phyloP scores from a whole-genome alignment of 305 asterid species.

The Solanum hybrid region DNA sequence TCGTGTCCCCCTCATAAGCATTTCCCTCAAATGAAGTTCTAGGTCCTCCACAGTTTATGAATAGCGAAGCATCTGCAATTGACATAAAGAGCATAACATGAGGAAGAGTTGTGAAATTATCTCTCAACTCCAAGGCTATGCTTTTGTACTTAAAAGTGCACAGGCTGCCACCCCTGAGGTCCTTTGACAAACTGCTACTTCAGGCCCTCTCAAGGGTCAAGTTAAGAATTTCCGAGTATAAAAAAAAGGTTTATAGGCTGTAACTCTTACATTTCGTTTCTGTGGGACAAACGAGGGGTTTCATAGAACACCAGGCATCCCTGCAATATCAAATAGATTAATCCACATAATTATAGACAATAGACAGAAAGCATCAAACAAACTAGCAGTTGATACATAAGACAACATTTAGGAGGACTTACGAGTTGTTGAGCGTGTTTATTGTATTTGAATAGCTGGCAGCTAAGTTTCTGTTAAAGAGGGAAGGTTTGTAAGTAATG shows the following conservation, averaged over 20 bases:
- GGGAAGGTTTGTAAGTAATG: conserved; percentile 5
- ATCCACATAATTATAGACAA: not conserved
- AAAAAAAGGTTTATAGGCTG: not conserved
- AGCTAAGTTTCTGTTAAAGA: conserved; percentile 55
- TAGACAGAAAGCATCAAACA: not conserved
- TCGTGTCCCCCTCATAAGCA: conserved; percentile 47
- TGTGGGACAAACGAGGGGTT: conserved; percentile 56
- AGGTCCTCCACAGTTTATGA: conserved; percentile 80
- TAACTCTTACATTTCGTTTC: conserved; percentile 33
- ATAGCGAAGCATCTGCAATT: conserved; percentile 48
- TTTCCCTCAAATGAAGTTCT: conserved; percentile 32
- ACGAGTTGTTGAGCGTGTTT: conserved; percentile 33
- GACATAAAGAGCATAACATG: not conserved
- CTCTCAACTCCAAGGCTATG: not conserved
- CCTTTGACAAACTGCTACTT: not conserved
- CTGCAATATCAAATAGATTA: conserved; percentile 16
- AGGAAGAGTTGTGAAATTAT: not conserved
- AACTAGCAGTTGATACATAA: not conserved
- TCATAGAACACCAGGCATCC: conserved; percentile 55
- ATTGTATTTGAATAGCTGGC: conserved; percentile 54
- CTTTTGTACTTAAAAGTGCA: not conserved
- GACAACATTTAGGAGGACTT: conserved; percentile 23
- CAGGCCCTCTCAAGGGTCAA: not conserved
- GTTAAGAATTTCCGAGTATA: not conserved
- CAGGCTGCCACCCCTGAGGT: not conserved